Base-by-base conservation (phyloP, 805 yeast species). In the Komagataella phaffii region DNA sequence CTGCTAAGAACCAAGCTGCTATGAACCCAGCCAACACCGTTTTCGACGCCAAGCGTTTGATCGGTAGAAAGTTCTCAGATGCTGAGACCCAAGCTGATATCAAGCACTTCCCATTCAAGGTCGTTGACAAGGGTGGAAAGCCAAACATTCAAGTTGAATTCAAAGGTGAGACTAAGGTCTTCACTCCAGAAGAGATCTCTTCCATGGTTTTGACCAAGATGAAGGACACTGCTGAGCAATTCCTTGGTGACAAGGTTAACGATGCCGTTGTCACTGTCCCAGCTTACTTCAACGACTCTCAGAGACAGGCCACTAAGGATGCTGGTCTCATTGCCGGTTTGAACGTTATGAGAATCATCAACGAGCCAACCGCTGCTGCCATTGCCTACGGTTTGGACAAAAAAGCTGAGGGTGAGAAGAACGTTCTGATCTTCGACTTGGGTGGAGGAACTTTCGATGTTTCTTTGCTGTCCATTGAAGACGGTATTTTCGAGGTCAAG, bases 391-490 rank as follows among this genome's bases (percentile, higher is more conserved):
- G 98, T 81, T 80, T 90, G 63, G 96, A 91, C 81, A 88, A 88
- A 72, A 83, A 76, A 65, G 77, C 84, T 58, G 83, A 80, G 56
- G 79, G 78, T 58, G 96, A 89, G 76, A 83, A 84, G 72, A 88
- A 88, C 72, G 91, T 89, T 57, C 77, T 89, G 66, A 87, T 89
- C 69, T 89, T 88, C 77, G 96, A 89, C 74, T 82, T 89, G 70
- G 97, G 97, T 81, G 97, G 97, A 77, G 96, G 96, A 82, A 89
- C 96, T 69, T 89, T 89, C 77, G 97, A 89, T 86, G 96, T 89
- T 53, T 90, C 96, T 50, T 79, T 89, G 58, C 79, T 89, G 69
- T 82, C 90, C 69, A 87, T 89, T 66, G 95, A 88, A 67, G 96
- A 89, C 67, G 97, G 96, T 75, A 88, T 89, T 65, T 89, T 89